These are phyloP conservation scores for Boletus patriciae DNA, from an alignment of 768 basidiomycete species.

Conservation along the genomic window DNA sequence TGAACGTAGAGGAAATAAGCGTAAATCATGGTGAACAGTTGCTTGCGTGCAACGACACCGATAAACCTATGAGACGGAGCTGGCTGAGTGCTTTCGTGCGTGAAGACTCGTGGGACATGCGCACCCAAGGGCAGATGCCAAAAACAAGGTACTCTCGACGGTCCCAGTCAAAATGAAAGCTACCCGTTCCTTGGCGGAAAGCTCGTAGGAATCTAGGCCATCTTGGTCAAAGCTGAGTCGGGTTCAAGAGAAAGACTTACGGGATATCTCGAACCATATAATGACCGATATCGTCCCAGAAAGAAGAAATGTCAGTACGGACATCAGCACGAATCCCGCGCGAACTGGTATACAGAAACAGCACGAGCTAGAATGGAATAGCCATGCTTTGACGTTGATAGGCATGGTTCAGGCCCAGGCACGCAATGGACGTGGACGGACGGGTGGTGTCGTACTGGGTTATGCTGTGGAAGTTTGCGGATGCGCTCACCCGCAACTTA, in stretches of 20 bases:
- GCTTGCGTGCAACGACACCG: constrained; percentile 63
- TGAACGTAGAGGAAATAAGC: constrained; percentile 57
- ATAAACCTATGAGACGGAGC: constrained; percentile 45
- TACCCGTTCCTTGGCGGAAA: constrained; percentile 31
- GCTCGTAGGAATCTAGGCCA: constrained; percentile 35
- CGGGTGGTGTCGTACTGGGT: too few species aligned
- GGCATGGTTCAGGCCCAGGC: constrained; percentile 32
- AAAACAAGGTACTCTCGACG: constrained; percentile 53
- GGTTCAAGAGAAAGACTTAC: constrained; percentile 38
- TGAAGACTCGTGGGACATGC: background rate
- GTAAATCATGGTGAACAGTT: constrained; percentile 56
- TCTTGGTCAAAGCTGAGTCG: background rate
- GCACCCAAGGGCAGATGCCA: constrained; percentile 58
- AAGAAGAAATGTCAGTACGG: constrained; percentile 52
- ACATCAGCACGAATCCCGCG: constrained; percentile 56
- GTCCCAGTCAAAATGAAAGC: constrained; percentile 52
- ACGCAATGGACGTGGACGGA: background rate
- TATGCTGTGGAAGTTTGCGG: background rate
- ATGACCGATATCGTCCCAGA: constrained; percentile 53
- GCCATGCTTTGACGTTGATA: constrained; percentile 43
- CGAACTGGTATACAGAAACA: constrained; percentile 68
- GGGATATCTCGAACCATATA: constrained; percentile 61
- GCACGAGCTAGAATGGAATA: constrained; percentile 53
- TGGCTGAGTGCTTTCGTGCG: background rate
- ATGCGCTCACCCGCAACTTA: background rate